Percentiles rank a stretch among this genome's conserved stretches.
phyloP scores from a whole-genome alignment of 345 rosid species.

The Arabidopsis arenosa region DNA sequence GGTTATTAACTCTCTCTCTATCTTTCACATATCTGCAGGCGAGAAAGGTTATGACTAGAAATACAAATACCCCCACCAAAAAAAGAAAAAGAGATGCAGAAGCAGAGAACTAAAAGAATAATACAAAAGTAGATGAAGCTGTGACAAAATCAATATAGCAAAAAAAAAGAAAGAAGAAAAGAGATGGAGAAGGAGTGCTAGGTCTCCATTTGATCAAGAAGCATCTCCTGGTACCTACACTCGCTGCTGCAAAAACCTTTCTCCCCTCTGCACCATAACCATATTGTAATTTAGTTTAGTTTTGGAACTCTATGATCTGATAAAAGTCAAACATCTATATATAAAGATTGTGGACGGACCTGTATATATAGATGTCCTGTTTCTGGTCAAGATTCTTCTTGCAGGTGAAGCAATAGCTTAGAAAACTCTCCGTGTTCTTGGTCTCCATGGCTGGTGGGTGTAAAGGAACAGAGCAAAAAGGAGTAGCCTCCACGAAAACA shows the following conservation, averaged over 20 bases:
- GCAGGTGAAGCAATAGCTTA: conserved; percentile 58
- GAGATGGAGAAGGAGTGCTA: conserved; percentile 10
- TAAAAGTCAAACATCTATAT: not conserved
- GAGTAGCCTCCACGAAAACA: conserved; percentile 55
- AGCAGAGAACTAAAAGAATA: conserved; percentile 15
- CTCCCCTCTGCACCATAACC: conserved; percentile 69
- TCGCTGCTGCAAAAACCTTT: conserved; percentile 81
- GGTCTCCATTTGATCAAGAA: conserved; percentile 56
- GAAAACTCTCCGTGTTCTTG: conserved; percentile 10
- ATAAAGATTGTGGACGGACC: conserved; percentile 46
- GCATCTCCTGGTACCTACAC: conserved; percentile 80
- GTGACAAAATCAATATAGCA: conserved; percentile 20
- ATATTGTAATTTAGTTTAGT: not conserved
- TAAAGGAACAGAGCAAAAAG: conserved; percentile 24
- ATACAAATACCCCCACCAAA: not conserved
- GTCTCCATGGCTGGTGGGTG: not conserved
- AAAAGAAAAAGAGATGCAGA: not conserved
- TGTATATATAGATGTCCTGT: conserved; percentile 66
- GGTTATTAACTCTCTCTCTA: conserved; percentile 15
- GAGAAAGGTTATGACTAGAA: conserved; percentile 25
- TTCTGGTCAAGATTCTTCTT: conserved; percentile 70
- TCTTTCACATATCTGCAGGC: conserved; percentile 35
- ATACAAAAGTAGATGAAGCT: conserved; percentile 11
- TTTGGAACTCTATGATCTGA: not conserved
- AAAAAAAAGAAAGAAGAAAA: not conserved